Conservation (phyloP, 441 rosid genomes). For the Gossypium schwendimanii region DNA sequence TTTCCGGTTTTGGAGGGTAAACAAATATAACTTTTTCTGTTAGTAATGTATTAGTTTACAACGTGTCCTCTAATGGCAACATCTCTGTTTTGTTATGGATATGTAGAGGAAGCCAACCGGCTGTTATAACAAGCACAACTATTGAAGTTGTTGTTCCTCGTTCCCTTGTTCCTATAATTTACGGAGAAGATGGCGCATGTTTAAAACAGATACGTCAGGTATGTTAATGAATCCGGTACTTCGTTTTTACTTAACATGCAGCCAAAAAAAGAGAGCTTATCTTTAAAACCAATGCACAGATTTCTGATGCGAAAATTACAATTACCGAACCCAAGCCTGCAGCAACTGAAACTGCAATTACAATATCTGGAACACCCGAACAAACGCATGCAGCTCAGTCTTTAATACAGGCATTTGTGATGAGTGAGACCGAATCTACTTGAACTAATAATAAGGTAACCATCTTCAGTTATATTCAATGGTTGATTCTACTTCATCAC, state of each 20-base stretch:
- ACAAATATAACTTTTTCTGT: constrained; percentile 5
- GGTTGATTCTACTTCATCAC: background rate
- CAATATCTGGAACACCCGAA: constrained; percentile 82
- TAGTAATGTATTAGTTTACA: background rate
- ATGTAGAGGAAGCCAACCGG: constrained; percentile 44
- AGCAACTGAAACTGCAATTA: constrained; percentile 52
- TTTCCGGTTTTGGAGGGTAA: constrained; percentile 54
- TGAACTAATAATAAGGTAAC: constrained; percentile 23
- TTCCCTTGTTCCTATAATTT: constrained; percentile 49
- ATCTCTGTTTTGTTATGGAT: background rate
- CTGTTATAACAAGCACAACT: constrained; percentile 61
- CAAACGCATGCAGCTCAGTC: constrained; percentile 82
- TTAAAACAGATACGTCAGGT: constrained; percentile 70
- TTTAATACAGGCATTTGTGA: constrained; percentile 77
- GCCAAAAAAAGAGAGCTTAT: background rate
- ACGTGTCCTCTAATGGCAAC: background rate
- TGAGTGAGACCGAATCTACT: constrained; percentile 51
- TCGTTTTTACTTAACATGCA: background rate
- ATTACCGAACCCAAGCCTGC: constrained; percentile 55
- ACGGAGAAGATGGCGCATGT: constrained; percentile 74
- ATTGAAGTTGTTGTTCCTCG: constrained; percentile 76
- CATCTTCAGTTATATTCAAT: background rate
- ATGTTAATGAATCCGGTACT: constrained; percentile 9
- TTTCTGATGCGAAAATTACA: constrained; percentile 64
- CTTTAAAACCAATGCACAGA: constrained; percentile 27